Conservation (phyloP, 2,329 filamentous ascomycete species). For the Trichoderma arundinaceum region DNA sequence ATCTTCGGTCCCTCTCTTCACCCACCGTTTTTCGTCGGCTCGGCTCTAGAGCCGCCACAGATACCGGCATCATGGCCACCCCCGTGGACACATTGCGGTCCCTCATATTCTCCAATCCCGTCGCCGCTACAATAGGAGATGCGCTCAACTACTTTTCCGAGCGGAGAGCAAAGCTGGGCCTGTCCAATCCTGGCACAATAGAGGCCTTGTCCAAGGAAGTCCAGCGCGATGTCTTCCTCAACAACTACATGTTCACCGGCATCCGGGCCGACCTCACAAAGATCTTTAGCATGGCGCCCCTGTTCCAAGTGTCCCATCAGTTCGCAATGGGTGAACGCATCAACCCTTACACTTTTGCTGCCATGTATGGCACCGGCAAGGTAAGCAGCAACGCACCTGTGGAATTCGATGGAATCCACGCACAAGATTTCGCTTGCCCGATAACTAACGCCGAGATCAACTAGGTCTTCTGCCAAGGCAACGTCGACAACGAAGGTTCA, state of each 20-base stretch:
- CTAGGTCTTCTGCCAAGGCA: constrained; percentile 94
- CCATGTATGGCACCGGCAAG: constrained; percentile 90
- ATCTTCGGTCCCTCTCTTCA: constrained; percentile 5
- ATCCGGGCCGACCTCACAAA: constrained; percentile 96
- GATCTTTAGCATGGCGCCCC: constrained; percentile 87
- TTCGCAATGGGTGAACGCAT: constrained; percentile 93
- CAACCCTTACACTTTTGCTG: constrained; percentile 93
- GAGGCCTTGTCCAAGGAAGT: constrained; percentile 91
- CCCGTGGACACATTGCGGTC: constrained; percentile 60
- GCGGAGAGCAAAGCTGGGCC: constrained; percentile 82
- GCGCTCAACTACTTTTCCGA: constrained; percentile 82
- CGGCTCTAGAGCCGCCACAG: constrained; percentile 34
- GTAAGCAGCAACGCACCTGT: constrained; percentile 53
- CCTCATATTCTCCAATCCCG: constrained; percentile 75
- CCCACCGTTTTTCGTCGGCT: constrained; percentile 14
- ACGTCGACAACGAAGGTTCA: constrained; percentile 88
- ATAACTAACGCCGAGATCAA: constrained; percentile 32
- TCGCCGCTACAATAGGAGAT: constrained; percentile 73
- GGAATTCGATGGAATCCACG: neutral
- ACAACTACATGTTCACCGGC: constrained; percentile 95
- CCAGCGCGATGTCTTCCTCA: constrained; percentile 93
- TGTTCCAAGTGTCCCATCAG: constrained; percentile 97
- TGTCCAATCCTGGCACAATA: constrained; percentile 90
- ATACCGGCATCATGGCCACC: constrained; percentile 55
- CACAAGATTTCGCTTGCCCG: neutral